Conservation (phyloP, 495 filamentous ascomycete species). For the Daldinia concentrica region DNA sequence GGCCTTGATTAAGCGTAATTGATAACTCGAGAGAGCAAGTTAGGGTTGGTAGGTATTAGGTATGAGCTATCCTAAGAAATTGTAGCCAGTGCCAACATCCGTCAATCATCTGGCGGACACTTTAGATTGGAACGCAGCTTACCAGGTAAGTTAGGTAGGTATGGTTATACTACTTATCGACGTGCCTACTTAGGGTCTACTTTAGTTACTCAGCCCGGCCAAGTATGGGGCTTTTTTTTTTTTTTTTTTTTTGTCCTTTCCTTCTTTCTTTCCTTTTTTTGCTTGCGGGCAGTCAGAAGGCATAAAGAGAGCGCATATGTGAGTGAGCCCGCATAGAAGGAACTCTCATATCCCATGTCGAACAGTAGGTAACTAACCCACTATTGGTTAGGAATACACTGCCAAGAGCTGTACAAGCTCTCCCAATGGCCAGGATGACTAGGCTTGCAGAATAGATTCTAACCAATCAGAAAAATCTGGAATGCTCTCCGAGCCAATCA, state of each 20-base stretch:
- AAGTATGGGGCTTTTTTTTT: background rate
- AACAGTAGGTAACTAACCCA: background rate
- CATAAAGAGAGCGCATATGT: background rate
- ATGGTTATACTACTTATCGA: too few relatives aligned
- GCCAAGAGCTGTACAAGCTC: conserved; percentile 30
- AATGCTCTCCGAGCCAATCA: conserved; percentile 31
- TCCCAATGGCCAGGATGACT: conserved; percentile 9
- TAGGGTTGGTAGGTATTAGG: too few relatives aligned
- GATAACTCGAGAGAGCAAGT: conserved; percentile 8
- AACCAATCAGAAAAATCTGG: conserved; percentile 27
- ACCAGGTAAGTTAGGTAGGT: too few relatives aligned
- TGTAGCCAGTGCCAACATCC: conserved; percentile 10
- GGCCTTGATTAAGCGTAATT: conserved; percentile 25
- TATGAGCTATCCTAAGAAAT: conserved; percentile 8
- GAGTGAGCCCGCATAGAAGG: too few relatives aligned
- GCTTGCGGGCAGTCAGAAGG: background rate
- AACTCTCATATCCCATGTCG: too few relatives aligned
- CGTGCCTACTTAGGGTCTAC: background rate
- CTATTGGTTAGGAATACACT: conserved; percentile 7
- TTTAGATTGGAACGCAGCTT: conserved; percentile 12
- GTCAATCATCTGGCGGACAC: conserved; percentile 14
- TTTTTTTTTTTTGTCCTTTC: background rate
- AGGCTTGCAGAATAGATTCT: background rate
- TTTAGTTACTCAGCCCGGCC: background rate
- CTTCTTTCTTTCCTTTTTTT: background rate